phyloP scores from a whole-genome alignment of 2,329 filamentous ascomycete genomes.

The Fusarium palustre region DNA sequence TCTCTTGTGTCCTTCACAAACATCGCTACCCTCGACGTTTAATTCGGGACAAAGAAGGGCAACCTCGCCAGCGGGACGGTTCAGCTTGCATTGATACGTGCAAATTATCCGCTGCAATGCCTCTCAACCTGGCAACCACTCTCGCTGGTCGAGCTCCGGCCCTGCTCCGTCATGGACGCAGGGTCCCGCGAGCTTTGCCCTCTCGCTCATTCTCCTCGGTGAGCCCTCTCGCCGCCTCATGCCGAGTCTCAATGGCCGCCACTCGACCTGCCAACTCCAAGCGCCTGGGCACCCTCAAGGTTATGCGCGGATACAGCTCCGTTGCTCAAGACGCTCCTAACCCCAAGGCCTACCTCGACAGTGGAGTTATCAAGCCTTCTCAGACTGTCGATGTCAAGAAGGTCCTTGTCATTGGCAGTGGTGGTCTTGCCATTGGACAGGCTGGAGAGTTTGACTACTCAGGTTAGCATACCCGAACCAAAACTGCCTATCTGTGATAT shows the following conservation, averaged over 20 bases:
- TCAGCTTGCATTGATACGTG: conserved; percentile 53
- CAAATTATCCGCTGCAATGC: conserved; percentile 52
- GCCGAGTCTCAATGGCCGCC: conserved; percentile 44
- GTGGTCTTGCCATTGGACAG: conserved; percentile 95
- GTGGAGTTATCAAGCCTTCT: conserved; percentile 83
- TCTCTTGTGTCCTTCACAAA: conserved; percentile 40
- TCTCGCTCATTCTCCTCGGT: conserved; percentile 59
- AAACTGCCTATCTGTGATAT: not conserved
- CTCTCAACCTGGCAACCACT: conserved; percentile 55
- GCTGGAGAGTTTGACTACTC: conserved; percentile 99
- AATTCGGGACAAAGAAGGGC: conserved; percentile 50
- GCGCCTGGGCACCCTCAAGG: conserved; percentile 61
- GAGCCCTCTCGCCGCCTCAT: conserved; percentile 46
- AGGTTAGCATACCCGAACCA: conserved; percentile 68
- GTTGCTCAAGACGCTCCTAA: conserved; percentile 77
- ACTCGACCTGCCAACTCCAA: conserved; percentile 54
- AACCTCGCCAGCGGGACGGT: conserved; percentile 53
- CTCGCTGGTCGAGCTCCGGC: conserved; percentile 69
- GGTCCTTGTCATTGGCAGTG: conserved; percentile 94
- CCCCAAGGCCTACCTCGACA: conserved; percentile 88
- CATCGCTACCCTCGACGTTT: conserved; percentile 43
- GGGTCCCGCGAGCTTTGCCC: conserved; percentile 59
- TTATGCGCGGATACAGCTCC: conserved; percentile 57
- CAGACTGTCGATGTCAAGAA: conserved; percentile 93
- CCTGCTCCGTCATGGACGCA: conserved; percentile 66